phyloP scores from a whole-genome alignment of 352 stramenopile genomes.

The Thalassiosira ordinaria region DNA sequence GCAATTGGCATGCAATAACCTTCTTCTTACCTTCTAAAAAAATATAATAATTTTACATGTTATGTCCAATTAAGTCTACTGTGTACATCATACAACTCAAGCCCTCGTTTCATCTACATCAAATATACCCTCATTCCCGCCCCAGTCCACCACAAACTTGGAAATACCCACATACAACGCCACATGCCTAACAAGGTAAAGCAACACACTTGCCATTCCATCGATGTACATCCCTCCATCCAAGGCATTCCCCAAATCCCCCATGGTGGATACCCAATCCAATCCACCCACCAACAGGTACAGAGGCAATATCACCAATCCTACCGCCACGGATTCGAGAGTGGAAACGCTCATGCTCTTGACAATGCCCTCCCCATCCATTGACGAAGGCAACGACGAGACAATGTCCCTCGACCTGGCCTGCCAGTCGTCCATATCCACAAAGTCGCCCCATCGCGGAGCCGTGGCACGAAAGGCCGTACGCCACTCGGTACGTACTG shows the following conservation, averaged over 20 bases:
- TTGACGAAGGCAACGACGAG: constrained; percentile 13
- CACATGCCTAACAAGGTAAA: constrained; percentile 78
- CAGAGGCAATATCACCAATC: constrained; percentile 58
- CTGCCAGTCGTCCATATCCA: constrained; percentile 22
- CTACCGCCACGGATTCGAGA: constrained; percentile 59
- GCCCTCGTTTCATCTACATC: constrained; percentile 47
- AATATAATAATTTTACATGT: too few species aligned
- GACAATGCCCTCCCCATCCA: constrained; percentile 25
- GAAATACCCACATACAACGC: constrained; percentile 77
- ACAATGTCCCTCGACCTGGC: constrained; percentile 22
- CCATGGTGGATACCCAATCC: constrained; percentile 76
- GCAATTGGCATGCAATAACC: too few species aligned
- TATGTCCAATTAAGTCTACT: too few species aligned
- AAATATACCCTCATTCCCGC: constrained; percentile 43
- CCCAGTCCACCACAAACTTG: constrained; percentile 84
- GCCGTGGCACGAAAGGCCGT: constrained; percentile 68
- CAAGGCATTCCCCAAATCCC: constrained; percentile 47
- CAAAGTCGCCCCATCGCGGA: constrained; percentile 41
- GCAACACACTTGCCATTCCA: constrained; percentile 31
- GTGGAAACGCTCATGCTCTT: constrained; percentile 43
- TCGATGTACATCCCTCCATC: constrained; percentile 54
- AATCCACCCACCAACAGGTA: constrained; percentile 74
- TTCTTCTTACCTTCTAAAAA: too few species aligned
- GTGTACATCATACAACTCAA: too few species aligned
- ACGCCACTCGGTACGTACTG: constrained; percentile 66